Conservation (phyloP, 2,329 filamentous ascomycete species). For the Dothidotthia symphoricarpi region DNA sequence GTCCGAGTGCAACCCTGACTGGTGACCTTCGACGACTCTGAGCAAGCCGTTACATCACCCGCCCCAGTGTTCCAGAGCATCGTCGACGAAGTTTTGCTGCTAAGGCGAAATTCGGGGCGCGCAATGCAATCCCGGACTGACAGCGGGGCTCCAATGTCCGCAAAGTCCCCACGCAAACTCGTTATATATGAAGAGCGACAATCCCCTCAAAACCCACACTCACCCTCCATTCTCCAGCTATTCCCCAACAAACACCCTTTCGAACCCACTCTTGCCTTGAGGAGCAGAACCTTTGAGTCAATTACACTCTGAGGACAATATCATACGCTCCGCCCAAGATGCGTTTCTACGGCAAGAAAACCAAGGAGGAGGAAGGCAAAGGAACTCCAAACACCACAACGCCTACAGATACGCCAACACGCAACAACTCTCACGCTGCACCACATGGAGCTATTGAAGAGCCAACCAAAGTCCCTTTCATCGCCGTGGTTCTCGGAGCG, state of each 20-base stretch:
- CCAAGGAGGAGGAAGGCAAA: slow-evolving; percentile 19
- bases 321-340: slow-evolving; percentile 7
- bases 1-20: slow-evolving; percentile 4
- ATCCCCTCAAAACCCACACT: slow-evolving; percentile 22
- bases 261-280: no score
- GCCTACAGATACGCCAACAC: slow-evolving; percentile 25
- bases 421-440: slow-evolving; percentile 19
- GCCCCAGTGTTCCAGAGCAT: slow-evolving; percentile 19
- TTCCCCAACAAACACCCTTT: slow-evolving; percentile 4
- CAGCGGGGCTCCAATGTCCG: slow-evolving; percentile 23
- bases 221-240: slow-evolving; percentile 11
- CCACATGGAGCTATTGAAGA: slow-evolving; percentile 12
- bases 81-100: slow-evolving; percentile 15
- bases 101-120: slow-evolving; percentile 16
- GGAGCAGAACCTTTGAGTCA: no score
- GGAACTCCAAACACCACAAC: slow-evolving; percentile 26
- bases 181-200: slow-evolving; percentile 18
- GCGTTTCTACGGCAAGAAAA: slow-evolving; percentile 24
- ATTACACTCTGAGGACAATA: no score
- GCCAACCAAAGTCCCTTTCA: slow-evolving; percentile 24
- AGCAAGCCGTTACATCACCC: slow-evolving; percentile 22
- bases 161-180: slow-evolving; percentile 16
- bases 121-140: slow-evolving; percentile 15
- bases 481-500: slow-evolving; percentile 32
- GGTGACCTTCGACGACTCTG: slow-evolving; percentile 8